A percentile compares a stretch with the other conserved stretches of the same genome.
Evolutionary conservation across 352 stramenopile species (phyloP).

Genomic region (Phytophthora pluvialis): DNA sequence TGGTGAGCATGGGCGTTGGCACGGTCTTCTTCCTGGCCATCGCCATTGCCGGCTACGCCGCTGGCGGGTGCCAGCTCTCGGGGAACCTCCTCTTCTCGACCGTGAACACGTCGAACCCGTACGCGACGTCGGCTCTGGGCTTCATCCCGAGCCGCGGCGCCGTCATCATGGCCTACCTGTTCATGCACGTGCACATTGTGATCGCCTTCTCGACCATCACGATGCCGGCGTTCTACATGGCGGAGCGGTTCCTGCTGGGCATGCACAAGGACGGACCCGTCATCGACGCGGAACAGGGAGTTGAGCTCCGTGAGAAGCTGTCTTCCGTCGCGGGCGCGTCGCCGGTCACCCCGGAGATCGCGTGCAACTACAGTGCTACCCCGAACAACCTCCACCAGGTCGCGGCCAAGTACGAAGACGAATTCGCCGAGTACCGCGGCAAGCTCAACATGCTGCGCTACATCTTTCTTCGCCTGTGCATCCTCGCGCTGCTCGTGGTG

Average conservation of each 20-base stretch:
- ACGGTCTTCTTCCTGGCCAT: conserved; percentile 51
- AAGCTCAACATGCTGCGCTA: conserved; percentile 40
- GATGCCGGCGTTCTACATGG: conserved; percentile 50
- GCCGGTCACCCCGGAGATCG: conserved; percentile 9
- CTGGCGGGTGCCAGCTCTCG: conserved; percentile 49
- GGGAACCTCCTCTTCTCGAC: conserved; percentile 45
- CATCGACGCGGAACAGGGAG: conserved; percentile 17
- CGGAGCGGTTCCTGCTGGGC: conserved; percentile 47
- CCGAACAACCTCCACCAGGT: conserved; percentile 5
- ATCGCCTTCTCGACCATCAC: conserved; percentile 56
- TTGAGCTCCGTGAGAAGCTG: conserved; percentile 29
- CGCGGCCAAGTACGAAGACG: conserved; percentile 28
- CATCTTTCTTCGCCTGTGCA: conserved; percentile 37
- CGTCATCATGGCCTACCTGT: conserved; percentile 46
- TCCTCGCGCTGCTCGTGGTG: conserved; percentile 44
- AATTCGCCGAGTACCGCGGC: conserved; percentile 41
- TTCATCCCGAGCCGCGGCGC: conserved; percentile 37
- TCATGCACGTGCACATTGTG: conserved; percentile 55
- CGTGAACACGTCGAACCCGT: conserved; percentile 37
- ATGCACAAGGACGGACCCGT: conserved; percentile 40
- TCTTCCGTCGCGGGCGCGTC: conserved; percentile 21
- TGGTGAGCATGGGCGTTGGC: conserved; percentile 40
- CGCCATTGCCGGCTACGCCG: conserved; percentile 44
- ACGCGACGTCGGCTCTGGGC: conserved; percentile 27
- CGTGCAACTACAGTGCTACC: conserved; percentile 22